Evolutionary conservation across 441 rosid genomes (phyloP).

Genomic region (Cnidoscolus chayamansa): DNA sequence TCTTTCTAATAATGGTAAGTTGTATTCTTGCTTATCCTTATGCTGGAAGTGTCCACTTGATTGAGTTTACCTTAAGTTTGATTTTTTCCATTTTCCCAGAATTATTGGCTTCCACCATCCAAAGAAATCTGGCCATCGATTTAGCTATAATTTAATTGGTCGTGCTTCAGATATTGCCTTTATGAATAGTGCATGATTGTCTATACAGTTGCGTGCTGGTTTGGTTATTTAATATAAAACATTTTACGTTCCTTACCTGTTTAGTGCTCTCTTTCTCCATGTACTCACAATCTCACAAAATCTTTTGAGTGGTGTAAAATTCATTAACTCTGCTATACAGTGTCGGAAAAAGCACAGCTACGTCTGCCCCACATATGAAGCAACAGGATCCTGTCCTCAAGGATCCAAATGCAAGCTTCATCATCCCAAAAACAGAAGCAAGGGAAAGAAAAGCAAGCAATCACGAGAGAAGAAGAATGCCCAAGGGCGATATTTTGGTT

Average conservation of each 20-base stretch:
- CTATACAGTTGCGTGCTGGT: too few relatives aligned
- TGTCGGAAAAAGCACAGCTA: slow-evolving; percentile 95
- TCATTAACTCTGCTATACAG: slow-evolving; percentile 55
- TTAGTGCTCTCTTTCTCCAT: slow-evolving; percentile 20
- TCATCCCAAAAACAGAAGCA: slow-evolving; percentile 69
- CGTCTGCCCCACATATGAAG: slow-evolving; percentile 72
- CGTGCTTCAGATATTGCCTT: background rate
- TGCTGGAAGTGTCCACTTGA: background rate
- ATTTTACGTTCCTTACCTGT: background rate
- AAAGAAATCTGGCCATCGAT: background rate
- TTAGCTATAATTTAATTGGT: background rate
- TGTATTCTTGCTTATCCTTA: background rate
- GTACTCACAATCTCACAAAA: slow-evolving; percentile 25
- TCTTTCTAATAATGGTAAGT: too few relatives aligned
- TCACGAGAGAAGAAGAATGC: slow-evolving; percentile 42
- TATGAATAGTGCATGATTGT: background rate
- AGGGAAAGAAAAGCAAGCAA: slow-evolving; percentile 63
- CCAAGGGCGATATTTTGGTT: slow-evolving; percentile 69
- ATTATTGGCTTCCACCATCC: background rate
- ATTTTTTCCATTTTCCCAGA: background rate
- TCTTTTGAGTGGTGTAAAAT: slow-evolving; percentile 31
- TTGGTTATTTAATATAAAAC: background rate
- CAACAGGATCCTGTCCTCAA: slow-evolving; percentile 70
- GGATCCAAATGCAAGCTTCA: slow-evolving; percentile 92
- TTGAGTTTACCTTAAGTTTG: background rate